Evolutionary conservation across 108 stramenopile genomes (phyloP).

Genomic region (Cyclostephanos invisitatus): DNA sequence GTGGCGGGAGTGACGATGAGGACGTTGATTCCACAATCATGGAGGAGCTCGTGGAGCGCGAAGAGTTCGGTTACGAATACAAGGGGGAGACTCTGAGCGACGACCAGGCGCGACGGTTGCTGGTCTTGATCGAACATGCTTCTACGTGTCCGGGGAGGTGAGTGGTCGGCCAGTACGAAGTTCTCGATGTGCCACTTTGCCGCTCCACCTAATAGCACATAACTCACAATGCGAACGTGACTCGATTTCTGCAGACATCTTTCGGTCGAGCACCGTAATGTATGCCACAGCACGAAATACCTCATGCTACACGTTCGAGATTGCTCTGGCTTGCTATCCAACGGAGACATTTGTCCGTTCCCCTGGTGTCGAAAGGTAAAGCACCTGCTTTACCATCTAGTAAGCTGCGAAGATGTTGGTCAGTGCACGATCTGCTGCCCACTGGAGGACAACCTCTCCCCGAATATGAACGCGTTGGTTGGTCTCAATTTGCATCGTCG

Average conservation of each 20-base stretch:
- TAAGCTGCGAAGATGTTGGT: slow-evolving; percentile 59
- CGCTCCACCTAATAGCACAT: not conserved
- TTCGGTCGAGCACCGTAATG: slow-evolving; percentile 65
- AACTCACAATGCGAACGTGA: not conserved
- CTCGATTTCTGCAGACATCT: slow-evolving; percentile 56
- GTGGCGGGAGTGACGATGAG: slow-evolving; percentile 18
- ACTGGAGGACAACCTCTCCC: slow-evolving; percentile 36
- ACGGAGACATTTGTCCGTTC: slow-evolving; percentile 88
- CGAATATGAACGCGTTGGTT: slow-evolving; percentile 53
- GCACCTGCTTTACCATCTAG: slow-evolving; percentile 85
- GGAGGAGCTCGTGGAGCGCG: slow-evolving; percentile 68
- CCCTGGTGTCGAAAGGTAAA: slow-evolving; percentile 92
- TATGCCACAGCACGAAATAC: slow-evolving; percentile 82
- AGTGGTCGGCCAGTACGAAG: not conserved
- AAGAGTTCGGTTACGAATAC: slow-evolving; percentile 80
- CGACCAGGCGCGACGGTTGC: slow-evolving; percentile 63
- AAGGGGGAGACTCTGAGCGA: slow-evolving; percentile 66
- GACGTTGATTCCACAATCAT: slow-evolving; percentile 56
- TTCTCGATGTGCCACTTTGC: not conserved
- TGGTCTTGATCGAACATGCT: slow-evolving; percentile 81
- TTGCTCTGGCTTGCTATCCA: slow-evolving; percentile 81
- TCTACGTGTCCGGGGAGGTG: slow-evolving; percentile 76
- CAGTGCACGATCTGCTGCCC: slow-evolving; percentile 69
- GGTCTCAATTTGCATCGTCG: slow-evolving; percentile 67
- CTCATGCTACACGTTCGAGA: slow-evolving; percentile 93